Conservation (phyloP, 805 yeast genomes). For the Millerozyma acaciae region DNA sequence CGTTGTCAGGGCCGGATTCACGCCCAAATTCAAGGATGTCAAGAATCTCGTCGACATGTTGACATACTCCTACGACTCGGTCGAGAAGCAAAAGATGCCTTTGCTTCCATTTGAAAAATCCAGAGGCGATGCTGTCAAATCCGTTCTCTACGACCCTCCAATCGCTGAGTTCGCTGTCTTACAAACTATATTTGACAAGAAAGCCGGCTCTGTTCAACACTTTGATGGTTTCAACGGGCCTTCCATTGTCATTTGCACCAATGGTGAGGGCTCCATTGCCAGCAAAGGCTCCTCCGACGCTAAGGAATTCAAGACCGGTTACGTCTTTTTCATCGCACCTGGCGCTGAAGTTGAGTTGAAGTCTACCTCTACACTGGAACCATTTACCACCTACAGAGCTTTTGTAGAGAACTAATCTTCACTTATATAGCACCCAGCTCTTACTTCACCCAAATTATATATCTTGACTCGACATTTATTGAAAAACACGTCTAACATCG, state of each 20-base stretch:
- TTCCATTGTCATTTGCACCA: slow-evolving; percentile 77
- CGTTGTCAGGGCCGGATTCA: slow-evolving; percentile 97
- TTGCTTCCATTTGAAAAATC: slow-evolving; percentile 56
- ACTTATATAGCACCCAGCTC: background rate
- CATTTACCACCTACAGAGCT: slow-evolving; percentile 84
- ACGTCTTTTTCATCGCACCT: slow-evolving; percentile 83
- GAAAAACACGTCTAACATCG: no score
- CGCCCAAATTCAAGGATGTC: slow-evolving; percentile 99
- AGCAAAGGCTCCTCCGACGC: slow-evolving; percentile 37
- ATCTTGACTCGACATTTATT: no score
- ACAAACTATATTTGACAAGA: slow-evolving; percentile 59
- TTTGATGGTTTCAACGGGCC: slow-evolving; percentile 77
- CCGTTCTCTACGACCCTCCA: slow-evolving; percentile 86
- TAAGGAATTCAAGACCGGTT: slow-evolving; percentile 58
- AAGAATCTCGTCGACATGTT: slow-evolving; percentile 83
- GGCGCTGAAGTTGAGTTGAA: slow-evolving; percentile 58
- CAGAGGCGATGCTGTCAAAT: slow-evolving; percentile 56
- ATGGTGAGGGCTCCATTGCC: slow-evolving; percentile 64
- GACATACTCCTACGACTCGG: slow-evolving; percentile 84
- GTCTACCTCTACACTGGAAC: slow-evolving; percentile 41
- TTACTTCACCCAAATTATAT: no score
- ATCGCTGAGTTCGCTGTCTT: slow-evolving; percentile 95
- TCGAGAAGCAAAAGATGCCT: slow-evolving; percentile 89
- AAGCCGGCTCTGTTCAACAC: slow-evolving; percentile 47
- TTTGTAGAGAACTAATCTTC: slow-evolving; percentile 59